Evolutionary conservation across 176 grass and related monocot genomes (phyloP).

Genomic region (Tuctoria greenei): DNA sequence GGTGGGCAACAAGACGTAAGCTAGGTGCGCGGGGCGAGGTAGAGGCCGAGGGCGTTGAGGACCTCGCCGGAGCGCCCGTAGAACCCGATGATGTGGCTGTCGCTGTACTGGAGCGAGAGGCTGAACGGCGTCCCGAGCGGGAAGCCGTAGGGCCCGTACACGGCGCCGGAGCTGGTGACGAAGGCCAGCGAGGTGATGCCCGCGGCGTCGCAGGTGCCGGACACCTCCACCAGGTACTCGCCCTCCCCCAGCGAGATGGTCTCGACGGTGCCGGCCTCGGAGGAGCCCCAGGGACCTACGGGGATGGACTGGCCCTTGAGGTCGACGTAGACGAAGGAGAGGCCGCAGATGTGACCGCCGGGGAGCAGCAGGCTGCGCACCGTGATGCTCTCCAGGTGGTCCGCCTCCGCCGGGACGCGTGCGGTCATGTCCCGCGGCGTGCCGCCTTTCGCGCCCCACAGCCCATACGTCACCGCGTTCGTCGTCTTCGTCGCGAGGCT

Average conservation of each 20-base stretch:
- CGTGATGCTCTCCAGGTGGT: slow-evolving; percentile 2
- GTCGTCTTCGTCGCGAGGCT: not conserved
- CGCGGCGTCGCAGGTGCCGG: not conserved
- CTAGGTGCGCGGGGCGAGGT: not conserved
- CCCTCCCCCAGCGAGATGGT: not conserved
- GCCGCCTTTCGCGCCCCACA: not conserved
- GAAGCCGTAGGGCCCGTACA: not conserved
- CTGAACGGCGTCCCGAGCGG: not conserved
- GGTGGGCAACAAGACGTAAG: not conserved
- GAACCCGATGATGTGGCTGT: not conserved
- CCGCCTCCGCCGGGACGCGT: not conserved
- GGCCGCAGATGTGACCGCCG: not conserved
- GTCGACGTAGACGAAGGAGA: not conserved
- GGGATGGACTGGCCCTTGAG: not conserved
- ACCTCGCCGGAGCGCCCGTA: not conserved
- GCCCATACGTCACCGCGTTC: not conserved
- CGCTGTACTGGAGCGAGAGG: not conserved
- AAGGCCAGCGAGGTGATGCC: not conserved
- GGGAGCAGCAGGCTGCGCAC: not conserved
- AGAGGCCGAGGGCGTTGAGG: not conserved
- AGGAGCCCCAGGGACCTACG: not conserved
- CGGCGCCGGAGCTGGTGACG: not conserved
- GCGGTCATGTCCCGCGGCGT: not conserved
- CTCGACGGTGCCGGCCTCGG: not conserved
- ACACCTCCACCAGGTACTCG: not conserved